Percentiles rank a stretch among this genome's conserved stretches.
phyloP scores from a whole-genome alignment of 225 moss, liverwort and hornwort species.

The Physcomitrellopsis africana region DNA sequence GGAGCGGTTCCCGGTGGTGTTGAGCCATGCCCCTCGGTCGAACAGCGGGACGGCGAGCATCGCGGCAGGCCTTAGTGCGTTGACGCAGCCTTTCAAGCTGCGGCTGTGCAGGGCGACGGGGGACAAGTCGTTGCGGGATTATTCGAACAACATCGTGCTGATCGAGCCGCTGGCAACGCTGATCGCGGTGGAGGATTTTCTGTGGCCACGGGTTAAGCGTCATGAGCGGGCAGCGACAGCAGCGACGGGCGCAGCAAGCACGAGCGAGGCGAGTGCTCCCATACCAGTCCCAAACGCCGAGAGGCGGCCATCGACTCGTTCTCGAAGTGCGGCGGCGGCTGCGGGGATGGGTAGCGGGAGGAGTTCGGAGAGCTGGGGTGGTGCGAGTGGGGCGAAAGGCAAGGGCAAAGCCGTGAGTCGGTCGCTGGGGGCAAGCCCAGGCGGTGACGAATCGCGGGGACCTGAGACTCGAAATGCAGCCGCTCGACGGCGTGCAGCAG shows the following conservation, averaged over 20 bases:
- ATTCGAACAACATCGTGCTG: conserved; percentile 88
- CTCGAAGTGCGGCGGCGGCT: conserved; percentile 71
- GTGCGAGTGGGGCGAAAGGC: conserved; percentile 69
- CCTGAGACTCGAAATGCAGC: conserved; percentile 99
- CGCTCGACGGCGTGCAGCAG: conserved; percentile 90
- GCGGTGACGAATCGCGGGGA: conserved; percentile 78
- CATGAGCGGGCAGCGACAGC: conserved; percentile 58
- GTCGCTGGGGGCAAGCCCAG: conserved; percentile 54
- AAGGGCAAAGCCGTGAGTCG: conserved; percentile 90
- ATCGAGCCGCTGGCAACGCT: conserved; percentile 96
- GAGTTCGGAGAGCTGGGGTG: conserved; percentile 51
- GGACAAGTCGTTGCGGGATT: conserved; percentile 87
- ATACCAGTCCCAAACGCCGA: conserved; percentile 66
- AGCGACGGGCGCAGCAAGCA: conserved; percentile 56
- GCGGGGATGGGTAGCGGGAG: conserved; percentile 49
- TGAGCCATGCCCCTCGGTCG: conserved; percentile 87
- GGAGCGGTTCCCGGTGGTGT: conserved; percentile 92
- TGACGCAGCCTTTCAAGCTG: conserved; percentile 94
- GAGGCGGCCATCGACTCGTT: conserved; percentile 74
- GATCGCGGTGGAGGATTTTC: conserved; percentile 89
- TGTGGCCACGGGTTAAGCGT: conserved; percentile 98
- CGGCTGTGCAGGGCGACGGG: conserved; percentile 83
- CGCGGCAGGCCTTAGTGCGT: conserved; percentile 78
- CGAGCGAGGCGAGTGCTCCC: conserved; percentile 64
- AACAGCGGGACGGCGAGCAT: conserved; percentile 79